Base-by-base conservation (phyloP, 345 rosid genomes). In the Eucalyptus regnans region DNA sequence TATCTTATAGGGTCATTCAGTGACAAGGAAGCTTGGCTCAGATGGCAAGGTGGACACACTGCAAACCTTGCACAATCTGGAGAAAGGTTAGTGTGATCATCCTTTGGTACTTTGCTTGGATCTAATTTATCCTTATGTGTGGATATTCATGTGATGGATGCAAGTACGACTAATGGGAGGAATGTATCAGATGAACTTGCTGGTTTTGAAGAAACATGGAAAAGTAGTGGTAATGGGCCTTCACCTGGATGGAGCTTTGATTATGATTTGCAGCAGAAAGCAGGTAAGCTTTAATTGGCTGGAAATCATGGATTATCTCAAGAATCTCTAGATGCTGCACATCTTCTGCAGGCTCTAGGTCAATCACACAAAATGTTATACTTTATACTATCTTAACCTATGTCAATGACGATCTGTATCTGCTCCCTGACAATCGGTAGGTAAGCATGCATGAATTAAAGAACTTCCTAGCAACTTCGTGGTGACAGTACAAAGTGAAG, bases 31-130 rank as follows among this genome's bases (percentile, higher is more conserved):
- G 91, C 96, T 97, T 22, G 92, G 91, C 88, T 88, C 96, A 25
- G 94, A 93, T 88, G 99, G 99, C 81, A 94, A 95, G n/a, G 97
- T 96, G 91, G 97, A 96, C 52, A 92, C 96, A 31, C 50, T 90
- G 89, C 99, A 96, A 89, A 94, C 95, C 85, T 90, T 97, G 31
- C 98, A 96, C 91, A 96, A 96, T 91, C 90, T 97, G 87, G 91
- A 92, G 76, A 95, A 96, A 95, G 98, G 99, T 96, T 37, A 68
- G 90, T 37, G 88, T 66, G 13, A 44, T 86, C 48, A 43, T 84
- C 88, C 81, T 23, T 33, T 58, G 51, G 49, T 15, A 14, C 58
- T 71, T 15, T 81, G 29, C 50, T 50, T 44, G 33, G 56, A 71
- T 29, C n/a, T 76, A 48, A 76, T 76, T 22, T 37, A 76, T 76